Evolutionary conservation across 805 yeast genomes (phyloP).

Genomic region (Dipodascopsis tothii): DNA sequence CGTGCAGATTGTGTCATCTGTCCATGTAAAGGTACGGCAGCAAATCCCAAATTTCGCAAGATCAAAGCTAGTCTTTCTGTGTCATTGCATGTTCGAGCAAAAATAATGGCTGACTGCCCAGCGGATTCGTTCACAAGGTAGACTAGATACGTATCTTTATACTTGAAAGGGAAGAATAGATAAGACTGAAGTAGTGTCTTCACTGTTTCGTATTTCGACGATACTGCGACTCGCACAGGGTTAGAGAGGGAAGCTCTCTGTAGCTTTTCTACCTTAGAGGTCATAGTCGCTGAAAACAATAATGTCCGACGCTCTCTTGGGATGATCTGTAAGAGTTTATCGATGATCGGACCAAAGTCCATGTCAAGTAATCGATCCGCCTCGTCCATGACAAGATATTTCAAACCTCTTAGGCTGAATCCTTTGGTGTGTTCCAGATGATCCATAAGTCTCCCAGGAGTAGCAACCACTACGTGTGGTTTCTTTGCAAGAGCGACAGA

Average conservation of each 20-base stretch:
- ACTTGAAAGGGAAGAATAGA: conserved; percentile 86
- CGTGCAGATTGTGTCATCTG: conserved; percentile 80
- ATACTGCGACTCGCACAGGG: conserved; percentile 88
- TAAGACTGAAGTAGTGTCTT: conserved; percentile 84
- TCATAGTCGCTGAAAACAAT: conserved; percentile 93
- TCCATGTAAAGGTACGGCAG: conserved; percentile 90
- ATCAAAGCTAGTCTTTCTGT: conserved; percentile 83
- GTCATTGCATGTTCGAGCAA: conserved; percentile 91
- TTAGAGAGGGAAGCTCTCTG: conserved; percentile 84
- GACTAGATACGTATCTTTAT: conserved; percentile 79
- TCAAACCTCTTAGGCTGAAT: conserved; percentile 69
- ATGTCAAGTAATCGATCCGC: conserved; percentile 98
- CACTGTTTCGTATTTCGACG: conserved; percentile 83
- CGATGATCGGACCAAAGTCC: conserved; percentile 94
- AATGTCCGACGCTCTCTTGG: conserved; percentile 76
- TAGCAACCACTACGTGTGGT: conserved; percentile 91
- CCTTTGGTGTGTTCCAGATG: conserved; percentile 94
- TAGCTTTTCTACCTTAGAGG: conserved; percentile 86
- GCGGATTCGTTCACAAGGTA: conserved; percentile 72
- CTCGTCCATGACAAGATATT: conserved; percentile 92
- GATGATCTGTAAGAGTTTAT: conserved; percentile 71
- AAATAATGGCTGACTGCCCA: conserved; percentile 83
- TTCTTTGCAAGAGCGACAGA: conserved; percentile 87
- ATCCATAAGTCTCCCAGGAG: conserved; percentile 85
- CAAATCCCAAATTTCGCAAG: conserved; percentile 72